Conservation (phyloP, 1,139 yeast species). For the Scheffersomyces parashehatae region DNA sequence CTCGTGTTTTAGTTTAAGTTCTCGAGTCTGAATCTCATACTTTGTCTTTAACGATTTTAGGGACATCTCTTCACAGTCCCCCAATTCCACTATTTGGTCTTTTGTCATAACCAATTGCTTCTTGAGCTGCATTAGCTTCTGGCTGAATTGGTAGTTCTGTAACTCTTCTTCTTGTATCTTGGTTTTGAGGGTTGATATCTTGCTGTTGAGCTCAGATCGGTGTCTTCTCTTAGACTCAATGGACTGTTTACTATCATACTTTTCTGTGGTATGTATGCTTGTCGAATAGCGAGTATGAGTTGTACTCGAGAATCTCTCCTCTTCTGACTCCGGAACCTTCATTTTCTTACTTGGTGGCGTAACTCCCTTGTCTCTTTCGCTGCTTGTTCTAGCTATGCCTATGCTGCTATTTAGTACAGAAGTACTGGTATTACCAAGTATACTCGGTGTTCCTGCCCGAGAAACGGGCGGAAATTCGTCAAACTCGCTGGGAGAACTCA, state of each 20-base stretch:
- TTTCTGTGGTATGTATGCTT: no score
- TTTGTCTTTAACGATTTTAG: conserved; percentile 31
- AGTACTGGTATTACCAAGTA: neutral
- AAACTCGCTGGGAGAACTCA: no score
- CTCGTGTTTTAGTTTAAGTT: conserved; percentile 35
- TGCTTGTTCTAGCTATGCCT: neutral
- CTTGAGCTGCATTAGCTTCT: conserved; percentile 25
- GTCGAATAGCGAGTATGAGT: no score
- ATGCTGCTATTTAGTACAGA: neutral
- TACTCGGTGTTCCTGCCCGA: neutral
- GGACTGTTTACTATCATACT: no score
- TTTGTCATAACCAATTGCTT: conserved; percentile 18
- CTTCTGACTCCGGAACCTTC: no score
- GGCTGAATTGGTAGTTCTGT: conserved; percentile 9
- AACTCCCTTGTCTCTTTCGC: conserved; percentile 9
- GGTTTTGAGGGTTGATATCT: conserved; percentile 14
- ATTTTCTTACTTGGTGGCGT: no score
- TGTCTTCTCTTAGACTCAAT: no score
- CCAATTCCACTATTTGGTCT: conserved; percentile 31
- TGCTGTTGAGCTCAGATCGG: conserved; percentile 3
- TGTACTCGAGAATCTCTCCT: no score
- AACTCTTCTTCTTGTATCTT: conserved; percentile 16
- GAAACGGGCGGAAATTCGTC: no score
- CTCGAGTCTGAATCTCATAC: conserved; percentile 33
- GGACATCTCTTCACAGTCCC: conserved; percentile 27